These are phyloP conservation scores for Fusarium verrucosum DNA, from an alignment of 2,329 filamentous ascomycete genomes.

Conservation along the genomic window DNA sequence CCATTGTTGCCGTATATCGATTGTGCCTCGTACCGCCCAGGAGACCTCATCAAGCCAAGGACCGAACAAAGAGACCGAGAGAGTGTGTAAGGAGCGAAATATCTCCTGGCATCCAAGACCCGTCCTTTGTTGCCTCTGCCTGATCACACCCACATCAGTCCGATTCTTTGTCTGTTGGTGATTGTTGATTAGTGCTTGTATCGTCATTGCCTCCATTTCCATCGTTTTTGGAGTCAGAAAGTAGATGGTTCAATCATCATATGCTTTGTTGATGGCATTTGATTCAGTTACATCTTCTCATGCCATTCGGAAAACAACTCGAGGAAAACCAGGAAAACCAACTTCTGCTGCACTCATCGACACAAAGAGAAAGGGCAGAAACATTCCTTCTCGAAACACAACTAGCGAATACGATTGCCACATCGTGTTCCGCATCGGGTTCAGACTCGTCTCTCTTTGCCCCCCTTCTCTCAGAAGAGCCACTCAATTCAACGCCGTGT, in stretches of 20 bases:
- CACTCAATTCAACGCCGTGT: conserved; percentile 23
- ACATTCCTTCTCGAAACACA: conserved; percentile 9
- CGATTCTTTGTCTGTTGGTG: conserved; percentile 21
- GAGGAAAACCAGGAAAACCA: conserved; percentile 2
- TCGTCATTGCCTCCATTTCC: conserved; percentile 8
- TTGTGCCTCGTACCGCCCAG: background rate
- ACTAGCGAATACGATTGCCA: conserved; percentile 43
- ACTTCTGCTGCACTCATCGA: conserved; percentile 8
- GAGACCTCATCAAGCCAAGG: background rate
- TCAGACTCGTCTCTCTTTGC: conserved; percentile 25
- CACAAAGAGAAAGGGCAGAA: conserved; percentile 24
- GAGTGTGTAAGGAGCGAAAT: conserved; percentile 31
- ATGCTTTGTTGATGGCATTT: conserved; percentile 21
- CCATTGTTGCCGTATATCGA: conserved; percentile 14
- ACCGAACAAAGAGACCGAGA: conserved; percentile 15
- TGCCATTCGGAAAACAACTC: conserved; percentile 7
- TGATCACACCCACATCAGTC: conserved; percentile 9
- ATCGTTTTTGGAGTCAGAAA: background rate
- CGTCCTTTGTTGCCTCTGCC: conserved; percentile 16
- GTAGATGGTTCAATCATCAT: conserved; percentile 10
- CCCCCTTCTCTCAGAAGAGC: conserved; percentile 1
- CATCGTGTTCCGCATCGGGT: conserved; percentile 26
- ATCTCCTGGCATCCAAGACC: conserved; percentile 23
- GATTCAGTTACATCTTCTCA: conserved; percentile 7
- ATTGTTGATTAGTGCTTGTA: conserved; percentile 23